phyloP scores from a whole-genome alignment of 257 asterid genomes.

The Solanum pinnatisectum region DNA sequence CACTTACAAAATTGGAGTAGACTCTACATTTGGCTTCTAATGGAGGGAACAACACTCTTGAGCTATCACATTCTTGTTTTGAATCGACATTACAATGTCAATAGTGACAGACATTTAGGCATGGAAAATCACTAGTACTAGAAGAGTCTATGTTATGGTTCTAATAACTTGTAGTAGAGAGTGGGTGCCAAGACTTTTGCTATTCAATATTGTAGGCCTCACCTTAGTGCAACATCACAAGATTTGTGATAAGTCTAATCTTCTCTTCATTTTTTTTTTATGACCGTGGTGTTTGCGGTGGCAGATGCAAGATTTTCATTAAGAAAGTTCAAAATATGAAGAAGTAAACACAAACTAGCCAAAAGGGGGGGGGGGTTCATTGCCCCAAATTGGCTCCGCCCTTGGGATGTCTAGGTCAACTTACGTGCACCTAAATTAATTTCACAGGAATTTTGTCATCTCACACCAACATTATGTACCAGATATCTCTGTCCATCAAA shows the following conservation, averaged over 20 bases:
- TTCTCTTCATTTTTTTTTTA: not conserved
- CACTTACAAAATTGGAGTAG: not conserved
- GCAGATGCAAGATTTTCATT: too few relatives aligned
- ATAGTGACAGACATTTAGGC: not conserved
- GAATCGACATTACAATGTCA: not conserved
- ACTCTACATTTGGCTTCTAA: constrained; percentile 11
- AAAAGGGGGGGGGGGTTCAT: not conserved
- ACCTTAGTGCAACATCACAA: not conserved
- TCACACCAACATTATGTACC: too few relatives aligned
- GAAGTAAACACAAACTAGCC: not conserved
- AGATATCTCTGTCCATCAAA: not conserved
- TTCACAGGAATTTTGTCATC: not conserved
- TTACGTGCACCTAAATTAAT: not conserved
- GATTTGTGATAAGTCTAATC: not conserved
- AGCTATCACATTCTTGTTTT: constrained; percentile 17
- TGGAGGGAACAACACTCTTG: not conserved
- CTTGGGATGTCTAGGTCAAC: not conserved
- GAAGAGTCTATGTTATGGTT: not conserved
- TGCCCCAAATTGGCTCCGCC: not conserved
- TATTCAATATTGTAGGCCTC: not conserved
- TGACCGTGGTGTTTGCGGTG: not conserved
- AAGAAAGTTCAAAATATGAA: too few relatives aligned
- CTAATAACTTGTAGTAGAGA: not conserved
- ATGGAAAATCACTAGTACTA: not conserved
- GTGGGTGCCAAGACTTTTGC: not conserved